A percentile compares a stretch with the other conserved stretches of the same genome.
phyloP scores from a whole-genome alignment of 805 yeast species.

The Monosporozyma unispora region DNA sequence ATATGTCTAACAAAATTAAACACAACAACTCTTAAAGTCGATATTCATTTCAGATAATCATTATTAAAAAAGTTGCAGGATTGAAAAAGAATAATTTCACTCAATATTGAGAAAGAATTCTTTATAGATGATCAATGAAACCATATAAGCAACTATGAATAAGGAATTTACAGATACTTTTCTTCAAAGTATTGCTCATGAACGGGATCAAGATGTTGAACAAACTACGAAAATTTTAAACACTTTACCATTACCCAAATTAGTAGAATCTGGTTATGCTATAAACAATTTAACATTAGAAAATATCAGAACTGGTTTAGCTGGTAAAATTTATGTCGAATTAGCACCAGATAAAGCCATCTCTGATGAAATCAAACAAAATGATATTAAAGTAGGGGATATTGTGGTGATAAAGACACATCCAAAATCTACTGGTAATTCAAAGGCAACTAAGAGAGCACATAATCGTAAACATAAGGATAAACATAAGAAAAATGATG shows the following conservation, averaged over 20 bases:
- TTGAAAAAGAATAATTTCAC: too few relatives aligned
- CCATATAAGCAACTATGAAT: constrained; percentile 15
- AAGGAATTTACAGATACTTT: constrained; percentile 32
- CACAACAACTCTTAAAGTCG: too few relatives aligned
- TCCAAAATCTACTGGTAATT: constrained; percentile 20
- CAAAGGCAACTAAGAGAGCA: constrained; percentile 13
- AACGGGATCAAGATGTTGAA: constrained; percentile 45
- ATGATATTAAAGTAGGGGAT: constrained; percentile 65
- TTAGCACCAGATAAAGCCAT: constrained; percentile 45
- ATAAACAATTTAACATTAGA: constrained; percentile 52
- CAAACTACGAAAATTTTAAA: constrained; percentile 37
- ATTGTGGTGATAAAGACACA: constrained; percentile 49
- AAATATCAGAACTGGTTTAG: constrained; percentile 67
- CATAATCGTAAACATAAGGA: constrained; percentile 15
- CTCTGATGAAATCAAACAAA: constrained; percentile 31
- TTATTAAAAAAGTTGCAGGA: too few relatives aligned
- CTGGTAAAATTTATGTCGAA: constrained; percentile 53
- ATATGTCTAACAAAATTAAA: too few relatives aligned
- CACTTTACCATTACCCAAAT: constrained; percentile 48
- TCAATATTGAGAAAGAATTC: too few relatives aligned
- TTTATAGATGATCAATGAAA: too few relatives aligned
- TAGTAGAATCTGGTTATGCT: constrained; percentile 71
- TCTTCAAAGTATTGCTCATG: constrained; percentile 36
- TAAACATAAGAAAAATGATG: constrained; percentile 13
- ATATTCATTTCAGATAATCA: too few relatives aligned